phyloP scores from a whole-genome alignment of 192 early-diverging fungal species.

The Chytriomyces sp. region DNA sequence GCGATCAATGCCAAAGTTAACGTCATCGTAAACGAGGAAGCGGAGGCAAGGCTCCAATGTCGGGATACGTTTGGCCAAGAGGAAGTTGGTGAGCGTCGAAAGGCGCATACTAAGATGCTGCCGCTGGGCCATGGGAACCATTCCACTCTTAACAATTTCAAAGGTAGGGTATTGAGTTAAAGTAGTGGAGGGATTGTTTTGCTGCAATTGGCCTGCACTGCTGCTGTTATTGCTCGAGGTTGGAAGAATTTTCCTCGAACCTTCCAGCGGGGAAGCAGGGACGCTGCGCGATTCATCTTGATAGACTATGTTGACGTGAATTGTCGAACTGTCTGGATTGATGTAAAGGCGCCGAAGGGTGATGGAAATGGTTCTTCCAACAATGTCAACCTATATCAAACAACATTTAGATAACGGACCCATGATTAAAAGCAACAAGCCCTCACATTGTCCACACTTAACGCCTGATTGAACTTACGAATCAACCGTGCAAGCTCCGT shows the following conservation, averaged over 20 bases:
- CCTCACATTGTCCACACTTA: slow-evolving; percentile 22
- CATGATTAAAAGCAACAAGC: not conserved
- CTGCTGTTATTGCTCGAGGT: not conserved
- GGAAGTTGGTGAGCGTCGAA: not conserved
- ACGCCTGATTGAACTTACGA: not conserved
- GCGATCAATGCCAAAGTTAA: not conserved
- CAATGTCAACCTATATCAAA: not conserved
- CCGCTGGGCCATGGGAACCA: slow-evolving; percentile 20
- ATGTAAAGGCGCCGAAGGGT: not conserved
- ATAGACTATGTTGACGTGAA: slow-evolving; percentile 22
- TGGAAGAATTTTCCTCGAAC: not conserved
- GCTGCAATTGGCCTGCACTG: not conserved
- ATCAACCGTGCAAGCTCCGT: not conserved
- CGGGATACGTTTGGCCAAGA: slow-evolving; percentile 21
- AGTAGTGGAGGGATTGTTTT: not conserved
- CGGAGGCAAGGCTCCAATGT: slow-evolving; percentile 20
- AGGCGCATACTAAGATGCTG: not conserved
- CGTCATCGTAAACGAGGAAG: slow-evolving; percentile 18
- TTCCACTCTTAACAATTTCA: slow-evolving; percentile 15
- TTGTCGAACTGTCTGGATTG: not conserved
- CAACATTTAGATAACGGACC: not conserved
- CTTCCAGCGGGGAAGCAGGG: not conserved
- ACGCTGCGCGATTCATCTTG: slow-evolving; percentile 2
- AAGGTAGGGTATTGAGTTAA: slow-evolving; percentile 10
- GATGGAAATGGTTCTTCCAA: slow-evolving; percentile 12